These are phyloP conservation scores for Verticillium dahliae DNA, from an alignment of 2,329 filamentous ascomycete species.

Conservation along the genomic window DNA sequence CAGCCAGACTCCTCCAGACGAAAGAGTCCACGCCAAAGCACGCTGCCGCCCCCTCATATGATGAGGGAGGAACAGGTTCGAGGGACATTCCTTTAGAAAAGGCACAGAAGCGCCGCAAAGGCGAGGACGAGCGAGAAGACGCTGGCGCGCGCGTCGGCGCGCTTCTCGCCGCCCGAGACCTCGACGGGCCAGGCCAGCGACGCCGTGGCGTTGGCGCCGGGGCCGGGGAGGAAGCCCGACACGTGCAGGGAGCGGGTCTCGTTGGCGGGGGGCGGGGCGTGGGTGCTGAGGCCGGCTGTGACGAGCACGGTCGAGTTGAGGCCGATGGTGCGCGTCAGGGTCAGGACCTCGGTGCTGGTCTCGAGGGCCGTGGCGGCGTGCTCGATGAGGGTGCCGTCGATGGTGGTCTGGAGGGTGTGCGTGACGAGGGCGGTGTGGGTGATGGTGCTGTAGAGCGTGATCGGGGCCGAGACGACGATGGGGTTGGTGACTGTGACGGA, in stretches of 20 bases:
- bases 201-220: conserved; percentile 11
- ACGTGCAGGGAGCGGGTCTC: conserved; percentile 12
- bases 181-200: conserved; percentile 17
- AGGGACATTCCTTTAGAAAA: neutral
- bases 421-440: conserved; percentile 7
- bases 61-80: neutral
- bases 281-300: neutral
- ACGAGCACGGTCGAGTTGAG: conserved; percentile 6
- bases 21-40: neutral
- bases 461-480: conserved; percentile 1
- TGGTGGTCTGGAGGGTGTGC: conserved; percentile 17
- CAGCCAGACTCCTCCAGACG: too few species aligned
- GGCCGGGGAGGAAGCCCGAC: conserved; percentile 6
- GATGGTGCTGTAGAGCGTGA: conserved; percentile 5
- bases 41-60: neutral
- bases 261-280: neutral
- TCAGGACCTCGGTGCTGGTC: conserved; percentile 22
- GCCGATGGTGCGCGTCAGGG: conserved; percentile 16
- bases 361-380: conserved; percentile 16
- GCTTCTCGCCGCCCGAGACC: conserved; percentile 25
- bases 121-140: conserved; percentile 29
- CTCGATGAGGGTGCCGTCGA: conserved; percentile 18
- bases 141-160: conserved; percentile 22
- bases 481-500: conserved; percentile 1
- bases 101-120: conserved; percentile 24